Evolutionary conservation across 2,329 filamentous ascomycete genomes (phyloP).

Genomic region (Catunica adiposa): DNA sequence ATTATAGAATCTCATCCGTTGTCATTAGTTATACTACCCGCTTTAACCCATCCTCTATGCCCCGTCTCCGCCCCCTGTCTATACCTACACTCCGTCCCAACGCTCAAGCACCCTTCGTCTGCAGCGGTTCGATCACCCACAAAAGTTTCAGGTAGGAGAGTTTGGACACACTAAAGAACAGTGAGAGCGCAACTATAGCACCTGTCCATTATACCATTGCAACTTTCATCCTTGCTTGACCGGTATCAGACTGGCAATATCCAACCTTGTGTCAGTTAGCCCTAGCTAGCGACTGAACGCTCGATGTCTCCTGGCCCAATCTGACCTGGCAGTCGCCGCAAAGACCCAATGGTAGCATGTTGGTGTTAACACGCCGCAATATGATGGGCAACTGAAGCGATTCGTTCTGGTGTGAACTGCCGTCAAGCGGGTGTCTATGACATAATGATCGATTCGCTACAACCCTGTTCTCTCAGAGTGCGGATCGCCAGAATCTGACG

Average conservation of each 20-base stretch:
- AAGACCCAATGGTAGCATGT: not conserved
- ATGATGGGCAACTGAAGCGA: not conserved
- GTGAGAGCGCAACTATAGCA: not conserved
- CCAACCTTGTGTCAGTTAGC: not conserved
- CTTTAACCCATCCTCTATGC: not conserved
- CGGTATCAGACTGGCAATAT: not conserved
- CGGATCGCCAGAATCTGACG: too few species aligned
- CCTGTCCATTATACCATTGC: not conserved
- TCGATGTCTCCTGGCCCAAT: not conserved
- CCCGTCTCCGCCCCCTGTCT: not conserved
- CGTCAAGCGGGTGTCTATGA: not conserved
- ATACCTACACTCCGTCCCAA: not conserved
- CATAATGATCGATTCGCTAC: not conserved
- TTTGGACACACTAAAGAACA: conserved; percentile 1
- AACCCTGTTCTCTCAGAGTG: not conserved
- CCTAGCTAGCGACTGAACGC: not conserved
- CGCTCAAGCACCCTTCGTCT: not conserved
- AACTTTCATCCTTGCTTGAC: not conserved
- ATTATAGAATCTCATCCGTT: too few species aligned
- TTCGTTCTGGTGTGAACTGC: not conserved
- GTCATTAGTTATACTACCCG: not conserved
- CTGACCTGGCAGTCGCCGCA: not conserved
- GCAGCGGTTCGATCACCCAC: conserved; percentile 8
- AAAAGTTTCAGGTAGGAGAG: conserved; percentile 12
- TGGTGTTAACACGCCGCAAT: not conserved